phyloP scores from a whole-genome alignment of 2,329 filamentous ascomycete genomes.

The Sphaerulina populicola region DNA sequence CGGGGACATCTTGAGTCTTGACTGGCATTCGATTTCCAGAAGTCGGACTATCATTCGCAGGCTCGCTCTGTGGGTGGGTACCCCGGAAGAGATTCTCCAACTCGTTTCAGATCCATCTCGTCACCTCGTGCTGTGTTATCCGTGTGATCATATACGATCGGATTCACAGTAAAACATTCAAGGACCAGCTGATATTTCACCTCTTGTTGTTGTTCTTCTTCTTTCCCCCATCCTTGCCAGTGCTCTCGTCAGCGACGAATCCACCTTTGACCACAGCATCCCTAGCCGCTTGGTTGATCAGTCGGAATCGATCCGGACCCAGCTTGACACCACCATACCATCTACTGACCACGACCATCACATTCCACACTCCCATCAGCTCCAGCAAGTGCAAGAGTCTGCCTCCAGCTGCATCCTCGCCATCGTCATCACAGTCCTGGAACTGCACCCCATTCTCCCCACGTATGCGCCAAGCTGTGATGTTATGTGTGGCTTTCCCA shows the following conservation, averaged over 20 bases:
- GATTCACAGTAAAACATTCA: no score
- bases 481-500: conserved; percentile 86
- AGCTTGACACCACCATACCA: conserved; percentile 93
- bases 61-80: not conserved
- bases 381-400: conserved; percentile 84
- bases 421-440: conserved; percentile 94
- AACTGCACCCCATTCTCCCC: conserved; percentile 47
- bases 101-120: not conserved
- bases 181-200: conserved; percentile 1
- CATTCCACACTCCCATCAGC: conserved; percentile 87
- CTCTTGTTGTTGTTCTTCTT: conserved; percentile 20
- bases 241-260: conserved; percentile 49
- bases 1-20: no score
- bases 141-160: no score
- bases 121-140: no score
- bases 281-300: conserved; percentile 80
- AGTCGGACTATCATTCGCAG: not conserved
- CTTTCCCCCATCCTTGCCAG: conserved; percentile 21
- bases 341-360: conserved; percentile 82
- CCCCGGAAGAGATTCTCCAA: not conserved
- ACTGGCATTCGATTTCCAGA: not conserved
- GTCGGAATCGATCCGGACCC: conserved; percentile 77
- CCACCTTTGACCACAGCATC: conserved; percentile 75
- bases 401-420: conserved; percentile 83
- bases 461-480: conserved; percentile 83